Evolutionary conservation across 495 filamentous ascomycete genomes (phyloP).

Genomic region (Xylaria nigripes): DNA sequence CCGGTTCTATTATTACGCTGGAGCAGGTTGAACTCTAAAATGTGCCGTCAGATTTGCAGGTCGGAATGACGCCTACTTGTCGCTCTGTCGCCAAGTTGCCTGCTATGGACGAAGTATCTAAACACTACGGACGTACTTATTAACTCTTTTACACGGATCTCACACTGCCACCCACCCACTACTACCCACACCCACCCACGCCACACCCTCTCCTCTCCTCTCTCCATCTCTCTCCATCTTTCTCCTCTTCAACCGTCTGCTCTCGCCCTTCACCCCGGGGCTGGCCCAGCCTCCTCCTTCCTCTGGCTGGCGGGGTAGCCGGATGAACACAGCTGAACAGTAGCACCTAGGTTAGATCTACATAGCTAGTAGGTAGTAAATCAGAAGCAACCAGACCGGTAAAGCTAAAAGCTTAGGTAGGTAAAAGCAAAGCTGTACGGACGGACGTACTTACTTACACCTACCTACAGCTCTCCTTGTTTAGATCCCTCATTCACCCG

Average conservation of each 20-base stretch:
- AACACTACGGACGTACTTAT: too few species aligned
- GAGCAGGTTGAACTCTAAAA: constrained; percentile 4
- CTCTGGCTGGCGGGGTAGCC: constrained; percentile 2
- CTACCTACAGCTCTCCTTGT: constrained; percentile 4
- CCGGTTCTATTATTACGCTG: background rate
- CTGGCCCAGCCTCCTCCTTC: constrained; percentile 9
- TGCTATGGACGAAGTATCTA: background rate
- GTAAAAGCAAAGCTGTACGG: constrained; percentile 8
- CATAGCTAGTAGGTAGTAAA: background rate
- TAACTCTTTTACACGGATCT: constrained; percentile 4
- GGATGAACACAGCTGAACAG: constrained; percentile 6
- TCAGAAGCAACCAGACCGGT: constrained; percentile 1
- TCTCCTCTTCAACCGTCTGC: too few species aligned
- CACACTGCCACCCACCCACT: constrained; percentile 5
- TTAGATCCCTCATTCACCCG: constrained; percentile 3
- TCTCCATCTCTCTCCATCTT: background rate
- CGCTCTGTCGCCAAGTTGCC: too few species aligned
- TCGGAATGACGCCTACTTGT: constrained; percentile 12
- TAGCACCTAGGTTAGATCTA: background rate
- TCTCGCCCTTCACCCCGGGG: constrained; percentile 12
- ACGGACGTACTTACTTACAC: background rate
- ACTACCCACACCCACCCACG: background rate
- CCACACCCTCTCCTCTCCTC: background rate
- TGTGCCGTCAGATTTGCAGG: constrained; percentile 8
- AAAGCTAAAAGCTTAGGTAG: constrained; percentile 5